Evolutionary conservation across 2,329 filamentous ascomycete species (phyloP).

Genomic region (Scopulariopsis brevicaulis): DNA sequence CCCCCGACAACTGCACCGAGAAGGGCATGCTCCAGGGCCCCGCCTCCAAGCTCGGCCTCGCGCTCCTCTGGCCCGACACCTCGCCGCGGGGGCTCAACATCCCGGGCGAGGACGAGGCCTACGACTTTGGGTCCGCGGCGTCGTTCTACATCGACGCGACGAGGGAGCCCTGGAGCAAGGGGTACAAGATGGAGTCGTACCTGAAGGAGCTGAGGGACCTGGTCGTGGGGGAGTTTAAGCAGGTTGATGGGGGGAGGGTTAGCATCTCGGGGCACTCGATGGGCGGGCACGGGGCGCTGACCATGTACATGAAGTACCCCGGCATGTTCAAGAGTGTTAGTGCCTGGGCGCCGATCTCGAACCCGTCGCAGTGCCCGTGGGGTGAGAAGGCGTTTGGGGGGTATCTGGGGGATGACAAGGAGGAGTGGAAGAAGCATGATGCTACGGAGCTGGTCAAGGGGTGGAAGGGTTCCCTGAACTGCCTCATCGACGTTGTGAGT

Average conservation of each 20-base stretch:
- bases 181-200: slow-evolving; percentile 95
- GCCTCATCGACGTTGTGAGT: slow-evolving; percentile 78
- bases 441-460: slow-evolving; percentile 77
- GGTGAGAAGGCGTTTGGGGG: slow-evolving; percentile 90
- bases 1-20: slow-evolving; percentile 72
- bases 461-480: slow-evolving; percentile 61
- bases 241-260: slow-evolving; percentile 58
- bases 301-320: slow-evolving; percentile 83
- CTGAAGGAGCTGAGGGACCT: slow-evolving; percentile 75
- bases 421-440: slow-evolving; percentile 81
- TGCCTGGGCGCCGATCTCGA: slow-evolving; percentile 82
- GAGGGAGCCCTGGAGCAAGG: slow-evolving; percentile 56
- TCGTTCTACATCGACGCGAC: slow-evolving; percentile 93
- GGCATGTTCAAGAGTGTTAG: slow-evolving; percentile 81
- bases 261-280: slow-evolving; percentile 92
- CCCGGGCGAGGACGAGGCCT: slow-evolving; percentile 74
- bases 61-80: slow-evolving; percentile 92
- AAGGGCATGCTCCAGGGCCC: slow-evolving; percentile 86
- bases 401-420: slow-evolving; percentile 70
- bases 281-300: slow-evolving; percentile 93
- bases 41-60: slow-evolving; percentile 71
- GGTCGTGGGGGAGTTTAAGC: slow-evolving; percentile 60
- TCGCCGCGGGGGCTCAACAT: slow-evolving; percentile 77
- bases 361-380: slow-evolving; percentile 81
- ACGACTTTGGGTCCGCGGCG: slow-evolving; percentile 85